Conservation (phyloP, 2,329 filamentous ascomycete genomes). For the Raffaelea ambrosiae region DNA sequence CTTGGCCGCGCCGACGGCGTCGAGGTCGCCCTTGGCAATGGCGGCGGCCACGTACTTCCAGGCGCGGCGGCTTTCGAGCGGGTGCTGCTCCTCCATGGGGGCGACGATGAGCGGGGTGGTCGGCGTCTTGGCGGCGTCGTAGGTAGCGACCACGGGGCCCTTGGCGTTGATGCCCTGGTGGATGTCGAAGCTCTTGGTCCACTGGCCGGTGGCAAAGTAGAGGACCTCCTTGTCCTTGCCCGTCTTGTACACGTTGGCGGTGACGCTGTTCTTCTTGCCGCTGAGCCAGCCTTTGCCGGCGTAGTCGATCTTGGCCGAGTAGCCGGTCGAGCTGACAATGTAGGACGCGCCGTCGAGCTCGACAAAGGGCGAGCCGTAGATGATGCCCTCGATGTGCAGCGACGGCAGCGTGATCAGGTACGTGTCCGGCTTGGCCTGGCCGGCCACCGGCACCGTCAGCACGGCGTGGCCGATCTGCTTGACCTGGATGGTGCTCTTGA, state of each 20-base stretch:
- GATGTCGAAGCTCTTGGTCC: constrained; percentile 77
- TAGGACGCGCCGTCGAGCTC: constrained; percentile 80
- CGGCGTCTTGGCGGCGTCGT: constrained; percentile 47
- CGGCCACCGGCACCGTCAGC: constrained; percentile 55
- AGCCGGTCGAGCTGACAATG: constrained; percentile 81
- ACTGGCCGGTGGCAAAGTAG: constrained; percentile 83
- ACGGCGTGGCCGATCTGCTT: constrained; percentile 91
- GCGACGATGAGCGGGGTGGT: constrained; percentile 63
- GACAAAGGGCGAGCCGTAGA: constrained; percentile 79
- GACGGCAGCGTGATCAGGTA: constrained; percentile 88
- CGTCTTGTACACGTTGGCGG: constrained; percentile 63
- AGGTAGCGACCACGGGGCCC: constrained; percentile 43
- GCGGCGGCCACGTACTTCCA: constrained; percentile 80
- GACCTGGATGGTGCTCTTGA: constrained; percentile 87
- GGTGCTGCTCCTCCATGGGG: constrained; percentile 70
- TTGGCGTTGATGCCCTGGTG: constrained; percentile 53
- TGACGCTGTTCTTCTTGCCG: constrained; percentile 91
- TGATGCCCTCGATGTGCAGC: constrained; percentile 88
- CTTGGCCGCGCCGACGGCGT: constrained; percentile 70
- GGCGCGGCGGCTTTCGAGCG: constrained; percentile 78
- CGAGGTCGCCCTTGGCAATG: constrained; percentile 77
- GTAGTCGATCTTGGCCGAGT: constrained; percentile 85
- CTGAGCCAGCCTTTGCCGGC: constrained; percentile 89
- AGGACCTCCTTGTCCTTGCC: constrained; percentile 62
- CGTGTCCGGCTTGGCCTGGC: constrained; percentile 43